Conservation (phyloP, 169 alveolate species). For the Cryptosporidium muris region DNA sequence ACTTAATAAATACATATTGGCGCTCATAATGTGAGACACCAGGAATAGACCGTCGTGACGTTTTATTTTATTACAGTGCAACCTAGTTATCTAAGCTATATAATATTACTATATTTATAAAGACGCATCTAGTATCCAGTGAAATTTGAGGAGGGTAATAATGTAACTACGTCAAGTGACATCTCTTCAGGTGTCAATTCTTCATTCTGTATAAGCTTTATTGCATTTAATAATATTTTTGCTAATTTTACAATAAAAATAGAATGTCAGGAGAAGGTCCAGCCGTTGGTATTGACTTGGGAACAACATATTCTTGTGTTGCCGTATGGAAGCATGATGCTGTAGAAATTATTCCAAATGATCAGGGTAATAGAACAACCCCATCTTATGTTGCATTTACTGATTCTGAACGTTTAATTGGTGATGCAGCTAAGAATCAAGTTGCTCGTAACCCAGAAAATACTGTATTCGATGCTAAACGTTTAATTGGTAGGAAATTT, state of each 20-base stretch:
- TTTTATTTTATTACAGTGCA: no score
- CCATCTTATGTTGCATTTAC: constrained; percentile 99
- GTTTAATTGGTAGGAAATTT: constrained; percentile 95
- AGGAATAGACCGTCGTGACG: no score
- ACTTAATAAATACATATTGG: no score
- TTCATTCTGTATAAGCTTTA: constrained; percentile 19
- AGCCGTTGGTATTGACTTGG: constrained; percentile 94
- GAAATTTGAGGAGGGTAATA: no score
- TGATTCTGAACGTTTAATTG: constrained; percentile 95
- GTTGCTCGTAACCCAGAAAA: constrained; percentile 94
- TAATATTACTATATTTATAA: not conserved
- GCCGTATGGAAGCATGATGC: constrained; percentile 94
- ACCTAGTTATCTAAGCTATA: no score
- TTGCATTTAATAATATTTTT: constrained; percentile 3
- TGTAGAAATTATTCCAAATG: constrained; percentile 97
- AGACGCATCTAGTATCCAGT: not conserved
- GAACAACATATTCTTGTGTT: constrained; percentile 96
- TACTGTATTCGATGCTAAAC: constrained; percentile 96
- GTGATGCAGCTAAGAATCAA: constrained; percentile 97
- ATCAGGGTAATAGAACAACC: constrained; percentile 98
- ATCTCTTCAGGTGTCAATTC: not conserved
- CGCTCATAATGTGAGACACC: no score
- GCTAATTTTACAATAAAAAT: constrained; percentile 2
- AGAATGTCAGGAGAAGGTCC: constrained; percentile 71
- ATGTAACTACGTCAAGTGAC: no score